Evolutionary conservation across 129 eudicot species (phyloP).

Genomic region (Escallonia herrerae): DNA sequence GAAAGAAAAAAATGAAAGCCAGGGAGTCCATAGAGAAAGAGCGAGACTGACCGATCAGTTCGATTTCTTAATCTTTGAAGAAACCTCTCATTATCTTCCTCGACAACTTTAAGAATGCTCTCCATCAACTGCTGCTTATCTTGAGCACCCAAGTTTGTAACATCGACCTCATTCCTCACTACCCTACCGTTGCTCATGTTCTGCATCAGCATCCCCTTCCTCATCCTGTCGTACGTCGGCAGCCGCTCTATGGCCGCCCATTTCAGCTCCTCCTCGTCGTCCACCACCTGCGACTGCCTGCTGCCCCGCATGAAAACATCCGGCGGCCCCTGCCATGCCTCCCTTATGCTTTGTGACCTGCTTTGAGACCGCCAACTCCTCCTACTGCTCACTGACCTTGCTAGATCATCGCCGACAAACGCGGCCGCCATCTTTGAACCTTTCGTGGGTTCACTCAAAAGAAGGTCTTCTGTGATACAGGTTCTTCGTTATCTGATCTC

Average conservation of each 20-base stretch:
- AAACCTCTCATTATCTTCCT: slow-evolving; percentile 36
- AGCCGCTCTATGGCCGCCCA: slow-evolving; percentile 47
- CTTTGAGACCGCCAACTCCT: slow-evolving; percentile 17
- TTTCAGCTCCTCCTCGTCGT: slow-evolving; percentile 44
- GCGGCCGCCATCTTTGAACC: slow-evolving; percentile 17
- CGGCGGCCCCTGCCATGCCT: slow-evolving; percentile 23
- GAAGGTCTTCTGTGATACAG: too few relatives aligned
- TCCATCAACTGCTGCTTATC: slow-evolving; percentile 35
- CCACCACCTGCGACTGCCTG: slow-evolving; percentile 21
- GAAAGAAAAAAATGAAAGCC: too few relatives aligned
- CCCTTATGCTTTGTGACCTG: slow-evolving; percentile 20
- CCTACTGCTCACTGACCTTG: slow-evolving; percentile 11
- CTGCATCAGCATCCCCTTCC: slow-evolving; percentile 35
- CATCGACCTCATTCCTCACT: slow-evolving; percentile 27
- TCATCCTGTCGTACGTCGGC: slow-evolving; percentile 38
- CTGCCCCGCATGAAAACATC: slow-evolving; percentile 26
- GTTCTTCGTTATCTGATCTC: too few relatives aligned
- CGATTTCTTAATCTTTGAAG: slow-evolving; percentile 26
- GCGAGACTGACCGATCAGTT: slow-evolving; percentile 20
- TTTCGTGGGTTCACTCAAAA: too few relatives aligned
- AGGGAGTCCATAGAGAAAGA: neutral
- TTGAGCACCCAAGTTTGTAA: slow-evolving; percentile 21
- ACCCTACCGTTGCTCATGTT: slow-evolving; percentile 29
- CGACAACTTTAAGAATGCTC: slow-evolving; percentile 32
- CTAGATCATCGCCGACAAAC: slow-evolving; percentile 16